Evolutionary conservation across 1,284 basidiomycete species (phyloP), one percentile per base, ranked within the genome.

Genomic region (Sporisorium graminicola): DNA sequence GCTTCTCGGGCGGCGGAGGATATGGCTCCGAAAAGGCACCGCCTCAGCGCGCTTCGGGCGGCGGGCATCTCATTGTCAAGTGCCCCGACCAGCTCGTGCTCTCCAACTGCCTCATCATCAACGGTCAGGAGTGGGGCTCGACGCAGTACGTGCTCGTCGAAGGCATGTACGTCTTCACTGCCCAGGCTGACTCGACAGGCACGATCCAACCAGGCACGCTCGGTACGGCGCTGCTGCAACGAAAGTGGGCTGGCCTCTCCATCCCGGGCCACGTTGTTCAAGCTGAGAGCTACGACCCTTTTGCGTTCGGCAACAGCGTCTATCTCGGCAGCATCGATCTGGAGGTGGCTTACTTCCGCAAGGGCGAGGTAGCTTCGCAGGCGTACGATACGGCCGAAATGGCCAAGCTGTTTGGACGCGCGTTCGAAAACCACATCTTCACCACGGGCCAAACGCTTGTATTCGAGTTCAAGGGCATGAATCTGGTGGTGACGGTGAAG

Each of bases 401-500:
- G 88, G 89, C 90, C 9, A 87, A 88, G 37, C 90, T 90, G 50
- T 93, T 98, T 86, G 81, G 93, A 69, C 90, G 89, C 51, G 94
- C 63, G 2, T 92, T 97, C 86, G 90, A 91, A 16, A 86, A 86
- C 9, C 86, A 89, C 29, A 87, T 89, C 24, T 85, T 90, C 58
- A 87, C 88, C 18, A 86, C 89, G 0, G 91, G 92, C 18, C 91
- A 95, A 85, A 87, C 91, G 18, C 87, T 98, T 64, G 91, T 93
- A 2, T 94, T 97, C 82, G 97, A 98, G 85, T 98, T 91, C 87
- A 92, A 93, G 78, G 94, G 94, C 5, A 91, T 94, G 79, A 92
- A 93, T 73, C 87, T 98, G 78, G 93, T 92, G 82, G 91, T 90
- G 2, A 87, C 86, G 12, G 89, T 98, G 58, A 92, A 90, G 60